phyloP scores from a whole-genome alignment of 2,329 filamentous ascomycete genomes.

The Sporothrix curviconia region DNA sequence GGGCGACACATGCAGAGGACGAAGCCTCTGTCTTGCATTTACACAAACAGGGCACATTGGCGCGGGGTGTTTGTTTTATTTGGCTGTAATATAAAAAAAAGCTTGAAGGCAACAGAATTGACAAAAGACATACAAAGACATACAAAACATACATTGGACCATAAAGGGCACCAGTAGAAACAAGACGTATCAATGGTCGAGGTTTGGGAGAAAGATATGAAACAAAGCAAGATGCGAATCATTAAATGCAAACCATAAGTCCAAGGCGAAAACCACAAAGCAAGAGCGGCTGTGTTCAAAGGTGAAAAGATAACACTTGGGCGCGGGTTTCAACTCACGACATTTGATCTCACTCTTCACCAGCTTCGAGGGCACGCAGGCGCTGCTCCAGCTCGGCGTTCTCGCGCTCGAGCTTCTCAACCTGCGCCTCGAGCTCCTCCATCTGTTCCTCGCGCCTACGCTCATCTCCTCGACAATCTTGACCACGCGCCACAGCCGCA shows the following conservation, averaged over 20 bases:
- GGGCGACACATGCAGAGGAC: not conserved
- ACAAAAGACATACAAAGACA: not conserved
- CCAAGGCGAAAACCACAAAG: not conserved
- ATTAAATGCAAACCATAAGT: too few relatives aligned
- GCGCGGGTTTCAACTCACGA: too few relatives aligned
- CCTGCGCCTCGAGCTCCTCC: conserved; percentile 47
- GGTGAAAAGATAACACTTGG: not conserved
- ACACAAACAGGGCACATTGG: conserved; percentile 1
- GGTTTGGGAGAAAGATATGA: too few relatives aligned
- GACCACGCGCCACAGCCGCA: conserved; percentile 62
- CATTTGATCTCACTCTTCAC: not conserved
- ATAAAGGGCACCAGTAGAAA: too few relatives aligned
- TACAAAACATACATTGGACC: not conserved
- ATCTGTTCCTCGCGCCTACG: conserved; percentile 57
- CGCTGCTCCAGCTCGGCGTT: conserved; percentile 29
- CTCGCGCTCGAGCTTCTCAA: conserved; percentile 46
- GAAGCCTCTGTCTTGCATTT: not conserved
- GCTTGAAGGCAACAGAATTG: not conserved
- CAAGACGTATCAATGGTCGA: too few relatives aligned
- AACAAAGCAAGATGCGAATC: too few relatives aligned
- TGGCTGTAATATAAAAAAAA: not conserved
- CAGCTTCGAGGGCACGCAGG: conserved; percentile 7
- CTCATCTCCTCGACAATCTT: conserved; percentile 65
- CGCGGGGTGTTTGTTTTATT: not conserved
- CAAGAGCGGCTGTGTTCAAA: not conserved